Percentiles rank a stretch among this genome's conserved stretches.
These are phyloP conservation scores for Tephrocybe sp. DNA, from an alignment of 768 basidiomycete species.

Conservation along the genomic window DNA sequence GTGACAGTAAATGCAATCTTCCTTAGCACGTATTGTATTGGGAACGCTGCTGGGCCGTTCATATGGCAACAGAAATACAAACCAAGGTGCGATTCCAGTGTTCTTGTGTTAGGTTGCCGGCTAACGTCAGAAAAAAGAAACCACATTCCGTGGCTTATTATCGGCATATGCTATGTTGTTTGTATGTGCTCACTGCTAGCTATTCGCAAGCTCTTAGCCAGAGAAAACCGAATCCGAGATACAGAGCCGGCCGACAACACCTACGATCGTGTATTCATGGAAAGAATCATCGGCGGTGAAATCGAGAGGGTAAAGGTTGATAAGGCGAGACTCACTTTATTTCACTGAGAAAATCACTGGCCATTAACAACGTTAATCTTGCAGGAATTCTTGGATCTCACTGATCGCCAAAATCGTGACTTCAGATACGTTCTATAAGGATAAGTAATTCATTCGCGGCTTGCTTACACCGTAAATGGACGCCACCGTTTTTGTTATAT, in stretches of 20 bases:
- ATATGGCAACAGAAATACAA: conserved; percentile 74
- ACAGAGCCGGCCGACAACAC: conserved; percentile 47
- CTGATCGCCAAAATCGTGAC: conserved; percentile 68
- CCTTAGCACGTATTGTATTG: conserved; percentile 63
- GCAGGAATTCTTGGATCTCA: conserved; percentile 71
- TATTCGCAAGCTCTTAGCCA: conserved; percentile 51
- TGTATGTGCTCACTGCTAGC: conserved; percentile 45
- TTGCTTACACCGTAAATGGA: no score
- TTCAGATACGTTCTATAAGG: conserved; percentile 68
- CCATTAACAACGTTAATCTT: not conserved
- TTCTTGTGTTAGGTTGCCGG: not conserved
- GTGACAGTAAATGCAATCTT: conserved; percentile 72
- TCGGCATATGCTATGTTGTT: conserved; percentile 56
- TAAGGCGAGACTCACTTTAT: conserved; percentile 47
- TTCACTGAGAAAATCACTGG: not conserved
- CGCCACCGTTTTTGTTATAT: no score
- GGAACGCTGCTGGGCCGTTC: conserved; percentile 67
- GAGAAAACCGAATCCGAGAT: conserved; percentile 67
- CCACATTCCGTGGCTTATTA: conserved; percentile 75
- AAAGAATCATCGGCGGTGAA: conserved; percentile 51
- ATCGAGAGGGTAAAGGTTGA: conserved; percentile 55
- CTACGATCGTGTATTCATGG: conserved; percentile 63
- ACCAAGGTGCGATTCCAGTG: conserved; percentile 44
- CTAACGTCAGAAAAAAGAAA: conserved; percentile 38
- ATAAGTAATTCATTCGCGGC: no score